phyloP scores from a whole-genome alignment of 306 rosid species.

The Elaeagnus macrophylla region DNA sequence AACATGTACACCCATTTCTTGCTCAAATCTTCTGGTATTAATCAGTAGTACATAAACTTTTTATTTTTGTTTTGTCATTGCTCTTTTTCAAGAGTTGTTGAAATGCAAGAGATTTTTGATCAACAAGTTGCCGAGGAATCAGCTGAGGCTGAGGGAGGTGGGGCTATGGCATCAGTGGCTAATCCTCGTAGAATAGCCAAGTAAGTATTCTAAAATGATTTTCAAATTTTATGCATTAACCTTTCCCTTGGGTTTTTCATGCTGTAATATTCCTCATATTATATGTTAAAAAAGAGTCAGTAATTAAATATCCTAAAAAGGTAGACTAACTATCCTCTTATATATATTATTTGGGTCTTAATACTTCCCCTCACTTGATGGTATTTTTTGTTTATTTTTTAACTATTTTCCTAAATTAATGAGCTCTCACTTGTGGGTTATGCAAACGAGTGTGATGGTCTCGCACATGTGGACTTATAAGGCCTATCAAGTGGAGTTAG shows the following conservation, averaged over 20 bases:
- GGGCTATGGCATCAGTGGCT: conserved; percentile 58
- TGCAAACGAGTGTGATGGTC: no score
- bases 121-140: conserved; percentile 97
- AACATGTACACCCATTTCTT: not conserved
- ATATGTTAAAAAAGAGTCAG: no score
- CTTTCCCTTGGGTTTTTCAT: conserved; percentile 11
- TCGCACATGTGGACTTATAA: no score
- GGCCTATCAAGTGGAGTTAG: no score
- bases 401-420: no score
- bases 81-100: conserved; percentile 62
- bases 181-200: conserved; percentile 58
- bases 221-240: conserved; percentile 6
- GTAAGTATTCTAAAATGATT: conserved; percentile 39
- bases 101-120: conserved; percentile 96
- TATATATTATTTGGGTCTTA: no score
- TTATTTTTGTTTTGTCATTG: conserved; percentile 11
- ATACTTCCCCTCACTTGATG: no score
- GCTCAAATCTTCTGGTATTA: not conserved
- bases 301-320: no score
- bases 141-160: conserved; percentile 94
- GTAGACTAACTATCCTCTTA: no score
- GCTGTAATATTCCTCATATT: not conserved
- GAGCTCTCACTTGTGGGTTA: no score
- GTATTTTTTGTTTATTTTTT: no score
- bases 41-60: conserved; percentile 1